Evolutionary conservation across 2,329 filamentous ascomycete species (phyloP).

Genomic region (Cytospora mali): DNA sequence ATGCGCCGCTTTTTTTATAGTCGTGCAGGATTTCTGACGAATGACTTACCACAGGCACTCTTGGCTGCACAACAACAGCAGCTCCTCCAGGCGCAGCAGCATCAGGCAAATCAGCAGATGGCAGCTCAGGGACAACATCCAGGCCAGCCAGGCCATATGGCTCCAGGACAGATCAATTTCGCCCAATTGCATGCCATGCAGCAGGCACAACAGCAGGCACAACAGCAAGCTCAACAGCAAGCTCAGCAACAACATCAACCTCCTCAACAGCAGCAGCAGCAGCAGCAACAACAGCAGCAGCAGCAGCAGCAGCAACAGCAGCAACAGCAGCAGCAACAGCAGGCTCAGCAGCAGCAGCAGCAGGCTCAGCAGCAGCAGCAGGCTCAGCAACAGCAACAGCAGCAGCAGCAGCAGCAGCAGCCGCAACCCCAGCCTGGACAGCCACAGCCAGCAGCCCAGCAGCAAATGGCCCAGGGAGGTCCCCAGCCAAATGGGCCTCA

Average conservation of each 20-base stretch:
- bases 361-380: slow-evolving; percentile 30
- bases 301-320: slow-evolving; percentile 37
- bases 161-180: slow-evolving; percentile 44
- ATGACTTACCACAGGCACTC: slow-evolving; percentile 40
- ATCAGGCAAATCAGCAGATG: slow-evolving; percentile 44
- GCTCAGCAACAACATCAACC: slow-evolving; percentile 44
- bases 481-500: slow-evolving; percentile 39
- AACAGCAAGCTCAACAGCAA: slow-evolving; percentile 37
- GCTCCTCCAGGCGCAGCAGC: slow-evolving; percentile 44
- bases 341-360: slow-evolving; percentile 33
- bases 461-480: slow-evolving; percentile 38
- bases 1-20: slow-evolving; percentile 21
- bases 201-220: slow-evolving; percentile 38
- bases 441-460: slow-evolving; percentile 35
- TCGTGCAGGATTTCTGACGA: slow-evolving; percentile 10
- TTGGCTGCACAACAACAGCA: slow-evolving; percentile 52
- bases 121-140: slow-evolving; percentile 47
- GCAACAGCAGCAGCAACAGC: slow-evolving; percentile 23
- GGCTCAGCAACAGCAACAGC: slow-evolving; percentile 24
- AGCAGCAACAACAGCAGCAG: slow-evolving; percentile 46
- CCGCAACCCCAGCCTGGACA: slow-evolving; percentile 32
- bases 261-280: slow-evolving; percentile 42
- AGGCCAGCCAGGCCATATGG: slow-evolving; percentile 53
- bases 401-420: slow-evolving; percentile 32
- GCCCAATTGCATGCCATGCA: slow-evolving; percentile 43